Percentiles rank a stretch among this genome's conserved stretches.
Conservation (phyloP, 78 protist species). For the Dictyostelium firmibasis region DNA sequence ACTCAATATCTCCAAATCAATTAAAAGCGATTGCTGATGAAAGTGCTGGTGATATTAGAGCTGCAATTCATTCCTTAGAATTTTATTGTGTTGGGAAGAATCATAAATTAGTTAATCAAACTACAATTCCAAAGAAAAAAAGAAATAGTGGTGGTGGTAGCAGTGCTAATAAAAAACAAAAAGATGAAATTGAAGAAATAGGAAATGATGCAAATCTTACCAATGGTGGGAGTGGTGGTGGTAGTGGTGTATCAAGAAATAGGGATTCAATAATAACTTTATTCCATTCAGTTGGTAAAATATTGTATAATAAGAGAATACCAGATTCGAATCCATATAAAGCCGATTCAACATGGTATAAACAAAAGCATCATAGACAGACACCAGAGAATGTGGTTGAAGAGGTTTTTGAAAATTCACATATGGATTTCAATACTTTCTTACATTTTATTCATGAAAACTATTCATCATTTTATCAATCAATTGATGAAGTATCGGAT, state of each 20-base stretch:
- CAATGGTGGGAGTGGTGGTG: not conserved
- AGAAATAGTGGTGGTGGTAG: not conserved
- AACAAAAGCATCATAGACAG: conserved; percentile 20
- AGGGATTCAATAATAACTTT: conserved; percentile 6
- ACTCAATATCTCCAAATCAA: not conserved
- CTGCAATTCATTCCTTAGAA: conserved; percentile 51
- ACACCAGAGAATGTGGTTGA: conserved; percentile 28
- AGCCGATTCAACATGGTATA: not conserved
- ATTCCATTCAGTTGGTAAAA: conserved; percentile 61
- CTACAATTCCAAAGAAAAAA: not conserved
- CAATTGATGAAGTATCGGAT: conserved; percentile 27
- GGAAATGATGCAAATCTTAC: not conserved
- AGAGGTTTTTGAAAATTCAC: conserved; percentile 42
- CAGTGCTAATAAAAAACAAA: not conserved
- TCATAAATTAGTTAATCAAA: not conserved
- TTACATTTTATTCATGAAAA: conserved; percentile 35
- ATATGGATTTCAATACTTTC: conserved; percentile 6
- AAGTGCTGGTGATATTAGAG: conserved; percentile 68
- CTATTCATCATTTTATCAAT: conserved; percentile 20
- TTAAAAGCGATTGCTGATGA: conserved; percentile 21
- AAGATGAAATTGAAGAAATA: not conserved
- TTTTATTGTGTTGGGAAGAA: conserved; percentile 44
- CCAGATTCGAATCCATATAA: not conserved
- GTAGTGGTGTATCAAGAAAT: not conserved
- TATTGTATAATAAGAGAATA: conserved; percentile 48